phyloP scores from a whole-genome alignment of 768 basidiomycete species.

The Cyclocybe aegerita region DNA sequence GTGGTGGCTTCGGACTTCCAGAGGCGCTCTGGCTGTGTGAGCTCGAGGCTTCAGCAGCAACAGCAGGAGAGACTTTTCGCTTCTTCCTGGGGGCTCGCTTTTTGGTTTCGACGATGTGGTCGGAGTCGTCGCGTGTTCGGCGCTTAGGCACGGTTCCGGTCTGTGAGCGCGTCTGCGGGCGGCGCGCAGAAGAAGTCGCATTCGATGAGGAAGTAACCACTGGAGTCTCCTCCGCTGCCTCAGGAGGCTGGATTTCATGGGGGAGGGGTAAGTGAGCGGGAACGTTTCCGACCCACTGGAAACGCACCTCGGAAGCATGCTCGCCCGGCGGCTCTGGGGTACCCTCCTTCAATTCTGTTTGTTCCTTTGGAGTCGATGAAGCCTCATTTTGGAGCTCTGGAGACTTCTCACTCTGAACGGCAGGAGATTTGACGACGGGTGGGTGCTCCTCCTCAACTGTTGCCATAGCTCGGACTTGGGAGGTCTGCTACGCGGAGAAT shows the following conservation, averaged over 20 bases:
- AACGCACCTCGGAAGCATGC: too few relatives aligned
- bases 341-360: too few relatives aligned
- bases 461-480: too few relatives aligned
- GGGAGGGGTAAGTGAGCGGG: too few relatives aligned
- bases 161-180: slow-evolving; percentile 25
- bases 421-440: too few relatives aligned
- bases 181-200: slow-evolving; percentile 10
- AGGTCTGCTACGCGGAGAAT: too few relatives aligned
- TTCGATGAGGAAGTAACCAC: background rate
- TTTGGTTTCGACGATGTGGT: slow-evolving; percentile 10
- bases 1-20: slow-evolving; percentile 4
- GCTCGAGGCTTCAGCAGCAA: slow-evolving; percentile 2
- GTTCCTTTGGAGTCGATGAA: too few relatives aligned
- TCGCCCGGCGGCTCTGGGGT: too few relatives aligned
- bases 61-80: slow-evolving; percentile 16
- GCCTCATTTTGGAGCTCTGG: too few relatives aligned
- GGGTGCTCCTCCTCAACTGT: too few relatives aligned
- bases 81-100: slow-evolving; percentile 21
- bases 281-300: too few relatives aligned
- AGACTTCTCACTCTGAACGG: too few relatives aligned
- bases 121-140: slow-evolving; percentile 21
- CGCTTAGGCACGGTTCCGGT: slow-evolving; percentile 24
- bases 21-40: slow-evolving; percentile 1
- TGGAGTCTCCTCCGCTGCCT: background rate
- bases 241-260: background rate